A percentile compares a stretch with the other conserved stretches of the same genome.
phyloP scores from a whole-genome alignment of 306 rosid genomes.

The Cyamopsis tetragonoloba region DNA sequence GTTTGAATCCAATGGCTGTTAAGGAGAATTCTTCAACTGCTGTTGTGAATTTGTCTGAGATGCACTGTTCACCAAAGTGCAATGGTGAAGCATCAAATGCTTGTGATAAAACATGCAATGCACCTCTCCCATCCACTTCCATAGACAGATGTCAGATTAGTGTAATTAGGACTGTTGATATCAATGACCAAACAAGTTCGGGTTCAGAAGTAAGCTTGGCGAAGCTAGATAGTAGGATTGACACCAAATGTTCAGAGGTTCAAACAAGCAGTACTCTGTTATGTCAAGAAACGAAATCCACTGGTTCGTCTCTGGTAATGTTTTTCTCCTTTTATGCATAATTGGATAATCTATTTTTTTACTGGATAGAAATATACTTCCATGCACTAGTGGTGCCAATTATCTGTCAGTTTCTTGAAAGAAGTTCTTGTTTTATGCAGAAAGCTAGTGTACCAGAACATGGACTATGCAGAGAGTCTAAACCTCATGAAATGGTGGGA shows the following conservation, averaged over 20 bases:
- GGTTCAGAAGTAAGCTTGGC: conserved; percentile 40
- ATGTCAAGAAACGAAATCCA: conserved; percentile 34
- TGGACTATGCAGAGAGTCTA: conserved; percentile 31
- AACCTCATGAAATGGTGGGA: conserved; percentile 36
- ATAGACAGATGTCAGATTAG: conserved; percentile 25
- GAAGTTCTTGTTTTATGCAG: conserved; percentile 45
- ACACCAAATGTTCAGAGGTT: conserved; percentile 31
- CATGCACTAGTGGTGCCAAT: not conserved
- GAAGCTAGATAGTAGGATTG: conserved; percentile 32
- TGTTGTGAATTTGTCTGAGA: conserved; percentile 44
- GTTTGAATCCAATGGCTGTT: conserved; percentile 36
- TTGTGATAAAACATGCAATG: conserved; percentile 38
- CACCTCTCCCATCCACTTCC: conserved; percentile 33
- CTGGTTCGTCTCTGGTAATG: conserved; percentile 52
- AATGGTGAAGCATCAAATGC: conserved; percentile 35
- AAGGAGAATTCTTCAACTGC: conserved; percentile 45
- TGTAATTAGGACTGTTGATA: conserved; percentile 34
- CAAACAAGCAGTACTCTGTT: conserved; percentile 32
- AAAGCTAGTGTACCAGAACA: conserved; percentile 38
- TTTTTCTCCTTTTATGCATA: conserved; percentile 20
- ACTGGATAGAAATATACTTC: conserved; percentile 5
- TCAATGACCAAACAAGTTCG: conserved; percentile 28
- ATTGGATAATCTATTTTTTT: not conserved
- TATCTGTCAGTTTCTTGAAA: conserved; percentile 10
- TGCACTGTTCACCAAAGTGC: conserved; percentile 34